Evolutionary conservation across 305 asterid species (phyloP), one percentile per base, ranked within the genome.

Genomic region (Solanum hybrid): DNA sequence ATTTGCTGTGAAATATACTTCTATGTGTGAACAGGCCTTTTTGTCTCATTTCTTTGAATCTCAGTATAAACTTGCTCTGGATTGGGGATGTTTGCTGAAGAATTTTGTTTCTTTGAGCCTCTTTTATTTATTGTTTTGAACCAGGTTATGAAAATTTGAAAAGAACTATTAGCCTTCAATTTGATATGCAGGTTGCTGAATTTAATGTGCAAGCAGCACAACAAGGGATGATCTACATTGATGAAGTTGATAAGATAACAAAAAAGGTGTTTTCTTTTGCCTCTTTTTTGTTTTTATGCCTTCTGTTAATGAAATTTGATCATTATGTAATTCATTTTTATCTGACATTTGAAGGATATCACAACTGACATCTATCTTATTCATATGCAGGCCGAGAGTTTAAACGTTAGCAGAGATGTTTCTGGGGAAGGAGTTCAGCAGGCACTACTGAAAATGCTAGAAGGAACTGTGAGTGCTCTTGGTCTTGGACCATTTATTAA

Each of bases 361-460:
- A 51, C n/a, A n/a, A 86, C 42, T 42, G 88, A 80, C 77, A 51
- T 38, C 88, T 45, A 42, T 84, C 35, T 42, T 45, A 36, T 88
- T 80, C 79, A 89, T 40, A 75, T 76, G 60, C 87, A 96, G 99
- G 97, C 98, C 35, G 99, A 96, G 95, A 96, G 97, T 94, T 81
- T 94, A 89, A 96, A 95, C 93, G 93, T 94, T 91, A 95, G 99
- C 96, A 94, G 99, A 90, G 98, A 96, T 91, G 99, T 96, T 90
- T 96, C 99, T 45, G 98, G 99, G 81, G 99, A 96, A 93, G 99
- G 99, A 89, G 99, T 96, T 91, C 98, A 95, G 96, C 98, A 96
- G 93, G 98, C 99, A 34, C 92, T 96, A 82, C 95, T 96, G 93
- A 96, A 96, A 93, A 96, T 96, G 98, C 94, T 92, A 84, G 94